These are phyloP conservation scores for Citeromyces matritensis DNA, from an alignment of 805 yeast species.

Conservation along the genomic window DNA sequence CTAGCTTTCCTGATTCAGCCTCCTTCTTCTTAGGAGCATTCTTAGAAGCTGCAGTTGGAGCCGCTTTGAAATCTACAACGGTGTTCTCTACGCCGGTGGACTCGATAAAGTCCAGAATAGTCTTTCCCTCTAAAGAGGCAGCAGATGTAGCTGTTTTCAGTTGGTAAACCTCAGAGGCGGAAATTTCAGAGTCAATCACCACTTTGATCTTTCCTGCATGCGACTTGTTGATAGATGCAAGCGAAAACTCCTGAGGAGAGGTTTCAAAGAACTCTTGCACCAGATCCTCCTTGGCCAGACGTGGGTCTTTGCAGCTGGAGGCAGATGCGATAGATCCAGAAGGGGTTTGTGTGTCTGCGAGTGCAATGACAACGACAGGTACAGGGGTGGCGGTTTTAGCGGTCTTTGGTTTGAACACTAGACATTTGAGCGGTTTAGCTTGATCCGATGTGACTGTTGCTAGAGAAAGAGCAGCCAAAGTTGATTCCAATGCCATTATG, in stretches of 20 bases:
- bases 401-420: constrained; percentile 86
- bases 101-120: constrained; percentile 27
- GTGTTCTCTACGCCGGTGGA: constrained; percentile 34
- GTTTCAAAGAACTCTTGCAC: constrained; percentile 46
- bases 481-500: constrained; percentile 51
- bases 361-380: constrained; percentile 71
- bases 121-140: constrained; percentile 30
- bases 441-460: constrained; percentile 35
- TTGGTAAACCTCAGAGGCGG: constrained; percentile 26
- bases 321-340: constrained; percentile 46
- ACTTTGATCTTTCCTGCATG: constrained; percentile 47
- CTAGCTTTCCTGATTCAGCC: constrained; percentile 34
- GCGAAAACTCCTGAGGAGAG: constrained; percentile 44
- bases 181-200: constrained; percentile 37
- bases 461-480: constrained; percentile 52
- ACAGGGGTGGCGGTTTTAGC: constrained; percentile 67
- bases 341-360: constrained; percentile 57
- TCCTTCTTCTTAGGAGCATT: constrained; percentile 11
- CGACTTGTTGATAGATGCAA: constrained; percentile 30
- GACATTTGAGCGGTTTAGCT: constrained; percentile 47
- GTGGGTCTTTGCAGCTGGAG: constrained; percentile 68
- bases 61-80: constrained; percentile 38
- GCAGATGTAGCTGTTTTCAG: constrained; percentile 34
- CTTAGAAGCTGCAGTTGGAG: constrained; percentile 12
- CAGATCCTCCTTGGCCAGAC: constrained; percentile 75